These are phyloP conservation scores for Yarrowia phangngaensis DNA, from an alignment of 805 yeast species.

Conservation along the genomic window DNA sequence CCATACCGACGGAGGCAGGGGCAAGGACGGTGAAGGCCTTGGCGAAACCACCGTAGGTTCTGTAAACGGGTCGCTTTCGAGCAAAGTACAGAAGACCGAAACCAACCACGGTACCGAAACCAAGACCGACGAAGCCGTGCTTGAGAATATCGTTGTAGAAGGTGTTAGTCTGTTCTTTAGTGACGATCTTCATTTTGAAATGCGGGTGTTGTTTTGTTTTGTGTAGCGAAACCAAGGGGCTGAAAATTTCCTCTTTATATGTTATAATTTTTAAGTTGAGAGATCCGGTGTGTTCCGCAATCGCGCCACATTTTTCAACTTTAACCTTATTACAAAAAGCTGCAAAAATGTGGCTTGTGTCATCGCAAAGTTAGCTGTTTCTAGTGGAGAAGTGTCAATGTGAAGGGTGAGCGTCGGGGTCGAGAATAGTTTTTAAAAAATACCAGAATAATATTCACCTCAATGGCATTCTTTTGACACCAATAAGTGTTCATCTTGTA, in stretches of 20 bases:
- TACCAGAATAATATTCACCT: too few relatives aligned
- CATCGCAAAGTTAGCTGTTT: too few relatives aligned
- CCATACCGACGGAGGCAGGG: constrained; percentile 61
- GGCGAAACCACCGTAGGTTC: constrained; percentile 30
- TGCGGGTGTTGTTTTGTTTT: not conserved
- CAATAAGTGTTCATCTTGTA: constrained; percentile 6
- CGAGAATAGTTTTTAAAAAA: too few relatives aligned
- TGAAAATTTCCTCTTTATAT: constrained; percentile 20
- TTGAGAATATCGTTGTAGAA: constrained; percentile 55
- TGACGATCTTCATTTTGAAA: constrained; percentile 58
- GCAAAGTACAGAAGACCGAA: constrained; percentile 52
- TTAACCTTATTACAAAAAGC: not conserved
- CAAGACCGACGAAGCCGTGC: constrained; percentile 62
- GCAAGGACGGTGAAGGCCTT: constrained; percentile 61
- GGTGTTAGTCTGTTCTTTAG: constrained; percentile 61
- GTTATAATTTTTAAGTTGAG: constrained; percentile 6
- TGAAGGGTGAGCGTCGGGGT: too few relatives aligned
- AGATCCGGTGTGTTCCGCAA: constrained; percentile 22
- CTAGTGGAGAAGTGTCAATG: too few relatives aligned
- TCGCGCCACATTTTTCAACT: constrained; percentile 16
- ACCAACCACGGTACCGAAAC: constrained; percentile 56
- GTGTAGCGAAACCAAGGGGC: constrained; percentile 13
- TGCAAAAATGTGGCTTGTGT: constrained; percentile 15
- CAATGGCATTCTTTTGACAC: too few relatives aligned
- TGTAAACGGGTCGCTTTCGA: constrained; percentile 39